Evolutionary conservation across 2,329 filamentous ascomycete genomes (phyloP), one percentile per base, ranked within the genome.

Genomic region (Blumeria hordei): DNA sequence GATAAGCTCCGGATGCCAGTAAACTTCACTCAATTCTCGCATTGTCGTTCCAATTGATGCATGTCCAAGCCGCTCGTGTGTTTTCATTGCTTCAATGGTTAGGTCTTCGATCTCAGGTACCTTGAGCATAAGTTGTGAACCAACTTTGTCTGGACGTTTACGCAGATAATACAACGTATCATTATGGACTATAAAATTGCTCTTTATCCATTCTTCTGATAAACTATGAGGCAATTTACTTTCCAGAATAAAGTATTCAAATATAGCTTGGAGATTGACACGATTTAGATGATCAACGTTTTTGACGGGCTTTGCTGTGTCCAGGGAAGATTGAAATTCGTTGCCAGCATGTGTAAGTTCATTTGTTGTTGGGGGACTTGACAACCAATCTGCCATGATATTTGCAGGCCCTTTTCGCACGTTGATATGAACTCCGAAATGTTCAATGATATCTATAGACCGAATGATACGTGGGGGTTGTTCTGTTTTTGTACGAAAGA

Each of bases 81-180:
- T 54, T 41, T 51, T 51, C 28, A 11, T 51, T 51, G 21, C 21
- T 51, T 51, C 47, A 33, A 51, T 28, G 35, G 28, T 51, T 51
- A 51, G 47, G 47, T 51, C 47, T 51, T 51, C 28, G 11, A 51
- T 51, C 32, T 51, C 47, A 51, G 47, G 47, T 51, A 51, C 47
- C 16, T 51, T 51, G 28, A 35, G 47, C 47, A 51, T 51, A 14
- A 51, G 28, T 51, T 14, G 47, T 34, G 47, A 10, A 51, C 47
- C 47, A 33, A 14, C 21, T 35, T 35, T 33, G 10, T 51, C 16
- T 51, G 47, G 14, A 34, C 28, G 47, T 51, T 51, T 51, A 34
- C 47, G 47, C 47, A 51, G 47, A 51, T 51, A 35, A 35, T 51
- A 51, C 35, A 35, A 51, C 21, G 47, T 33, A 51, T 51, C 32